Evolutionary conservation across 257 asterid genomes (phyloP).

Genomic region (Scutellaria barbata): DNA sequence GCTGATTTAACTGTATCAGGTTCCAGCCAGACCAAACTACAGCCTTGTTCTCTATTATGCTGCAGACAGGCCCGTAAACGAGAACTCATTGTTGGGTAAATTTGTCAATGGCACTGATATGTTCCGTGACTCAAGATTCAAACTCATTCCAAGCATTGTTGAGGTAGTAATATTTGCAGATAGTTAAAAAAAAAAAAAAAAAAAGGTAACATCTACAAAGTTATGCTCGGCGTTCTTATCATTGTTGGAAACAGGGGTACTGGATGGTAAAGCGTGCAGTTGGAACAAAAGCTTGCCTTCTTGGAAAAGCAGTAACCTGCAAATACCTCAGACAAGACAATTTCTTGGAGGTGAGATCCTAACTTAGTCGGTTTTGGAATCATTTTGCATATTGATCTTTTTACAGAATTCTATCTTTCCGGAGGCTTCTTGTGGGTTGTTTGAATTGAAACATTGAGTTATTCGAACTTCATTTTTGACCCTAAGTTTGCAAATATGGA

Average conservation of each 20-base stretch:
- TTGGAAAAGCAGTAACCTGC: slow-evolving; percentile 98
- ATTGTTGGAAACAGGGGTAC: slow-evolving; percentile 65
- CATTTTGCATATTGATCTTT: slow-evolving; percentile 21
- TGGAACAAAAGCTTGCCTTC: slow-evolving; percentile 95
- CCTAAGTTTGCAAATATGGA: slow-evolving; percentile 11
- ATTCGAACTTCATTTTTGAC: background rate
- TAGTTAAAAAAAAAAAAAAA: slow-evolving; percentile 8
- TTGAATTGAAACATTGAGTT: slow-evolving; percentile 7
- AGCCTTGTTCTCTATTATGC: slow-evolving; percentile 94
- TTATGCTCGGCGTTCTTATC: slow-evolving; percentile 25
- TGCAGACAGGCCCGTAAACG: slow-evolving; percentile 81
- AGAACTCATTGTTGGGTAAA: slow-evolving; percentile 78
- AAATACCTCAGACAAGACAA: slow-evolving; percentile 90
- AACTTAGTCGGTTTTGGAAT: slow-evolving; percentile 9
- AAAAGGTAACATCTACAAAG: background rate
- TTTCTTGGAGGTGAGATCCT: slow-evolving; percentile 83
- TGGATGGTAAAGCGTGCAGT: slow-evolving; percentile 99
- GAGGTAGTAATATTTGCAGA: slow-evolving; percentile 58
- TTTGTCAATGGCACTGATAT: slow-evolving; percentile 83
- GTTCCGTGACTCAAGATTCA: slow-evolving; percentile 95
- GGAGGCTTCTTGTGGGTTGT: background rate
- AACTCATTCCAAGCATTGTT: slow-evolving; percentile 94
- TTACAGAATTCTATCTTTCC: background rate
- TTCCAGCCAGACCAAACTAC: slow-evolving; percentile 96
- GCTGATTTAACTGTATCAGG: slow-evolving; percentile 59